Evolutionary conservation across 345 rosid genomes (phyloP), one percentile per base, ranked within the genome.

Genomic region (Microcos paniculata): DNA sequence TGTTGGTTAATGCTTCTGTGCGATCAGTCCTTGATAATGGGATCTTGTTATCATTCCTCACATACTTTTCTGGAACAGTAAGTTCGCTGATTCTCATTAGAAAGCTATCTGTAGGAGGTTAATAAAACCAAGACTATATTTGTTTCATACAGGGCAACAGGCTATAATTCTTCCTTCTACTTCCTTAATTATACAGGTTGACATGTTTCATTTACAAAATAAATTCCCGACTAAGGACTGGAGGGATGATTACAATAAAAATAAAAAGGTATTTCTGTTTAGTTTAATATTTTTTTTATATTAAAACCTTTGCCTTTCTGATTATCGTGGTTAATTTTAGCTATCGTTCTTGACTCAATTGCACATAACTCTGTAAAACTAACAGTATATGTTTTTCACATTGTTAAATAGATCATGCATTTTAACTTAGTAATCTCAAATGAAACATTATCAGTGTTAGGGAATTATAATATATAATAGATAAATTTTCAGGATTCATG

Each of bases 41-140:
- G 79, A 82, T 96, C 71, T 76, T 96, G 88, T 82, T 96, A 58
- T 87, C 93, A 35, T 96, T 96, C 80, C 96, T 93, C 35, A 92
- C 94, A 26, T 93, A 91, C 83, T 96, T 93, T 72, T 87, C 91
- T 70, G 99, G 99, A 88, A 96, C 98, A 33, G 99, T 96, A 82
- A 89, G 96, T 87, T 80, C 75, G 63, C 66, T 30, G 65, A 31
- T 61, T 74, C 62, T 23, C 53, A 26, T 30, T 38, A 45, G 70
- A n/a, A 62, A 38, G 61, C 58, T 19, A 49, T 48, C 46, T 4
- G 11, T 66, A 55, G 49, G 33, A 42, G 43, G 64, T 62, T 33
- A 14, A 53, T 56, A 53, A 42, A 48, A 53, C 14, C 1, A 23
- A 48, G 57, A 65, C 30, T 35, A 49, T 42, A 12, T 46, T 31